phyloP scores from a whole-genome alignment of 257 asterid species.

The Ballota nigra region DNA sequence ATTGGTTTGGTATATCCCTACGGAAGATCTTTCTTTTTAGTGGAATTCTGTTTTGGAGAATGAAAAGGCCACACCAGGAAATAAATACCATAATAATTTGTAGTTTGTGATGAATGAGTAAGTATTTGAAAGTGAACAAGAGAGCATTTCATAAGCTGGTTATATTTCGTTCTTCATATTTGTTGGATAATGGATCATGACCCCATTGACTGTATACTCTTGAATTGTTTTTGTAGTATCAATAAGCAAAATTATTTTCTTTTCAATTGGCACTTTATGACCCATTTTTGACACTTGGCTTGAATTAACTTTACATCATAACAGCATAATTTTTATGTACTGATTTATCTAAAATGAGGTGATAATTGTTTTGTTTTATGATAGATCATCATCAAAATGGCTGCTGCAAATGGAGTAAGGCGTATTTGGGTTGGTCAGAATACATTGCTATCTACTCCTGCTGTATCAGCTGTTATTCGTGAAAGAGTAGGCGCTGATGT shows the following conservation, averaged over 20 bases:
- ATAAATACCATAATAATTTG: not conserved
- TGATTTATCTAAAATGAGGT: conserved; percentile 8
- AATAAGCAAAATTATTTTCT: not conserved
- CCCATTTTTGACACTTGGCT: not conserved
- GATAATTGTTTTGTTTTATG: conserved; percentile 19
- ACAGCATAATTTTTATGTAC: conserved; percentile 3
- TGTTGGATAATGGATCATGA: conserved; percentile 5
- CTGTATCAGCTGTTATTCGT: conserved; percentile 87
- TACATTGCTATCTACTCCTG: conserved; percentile 90
- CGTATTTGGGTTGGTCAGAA: conserved; percentile 98
- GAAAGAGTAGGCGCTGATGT: conserved; percentile 88
- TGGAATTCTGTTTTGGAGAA: not conserved
- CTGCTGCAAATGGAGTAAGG: conserved; percentile 95
- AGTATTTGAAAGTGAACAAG: not conserved
- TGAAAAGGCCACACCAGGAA: not conserved
- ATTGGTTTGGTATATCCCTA: too few species aligned
- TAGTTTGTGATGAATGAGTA: not conserved
- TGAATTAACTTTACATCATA: not conserved
- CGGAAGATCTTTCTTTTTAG: too few species aligned
- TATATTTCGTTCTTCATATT: not conserved
- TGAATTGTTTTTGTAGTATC: not conserved
- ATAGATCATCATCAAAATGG: conserved; percentile 92
- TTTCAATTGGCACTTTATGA: not conserved
- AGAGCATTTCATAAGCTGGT: not conserved
- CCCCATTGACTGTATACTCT: not conserved